phyloP scores from a whole-genome alignment of 176 grass and related monocot species.

The Oryza rufipogon region DNA sequence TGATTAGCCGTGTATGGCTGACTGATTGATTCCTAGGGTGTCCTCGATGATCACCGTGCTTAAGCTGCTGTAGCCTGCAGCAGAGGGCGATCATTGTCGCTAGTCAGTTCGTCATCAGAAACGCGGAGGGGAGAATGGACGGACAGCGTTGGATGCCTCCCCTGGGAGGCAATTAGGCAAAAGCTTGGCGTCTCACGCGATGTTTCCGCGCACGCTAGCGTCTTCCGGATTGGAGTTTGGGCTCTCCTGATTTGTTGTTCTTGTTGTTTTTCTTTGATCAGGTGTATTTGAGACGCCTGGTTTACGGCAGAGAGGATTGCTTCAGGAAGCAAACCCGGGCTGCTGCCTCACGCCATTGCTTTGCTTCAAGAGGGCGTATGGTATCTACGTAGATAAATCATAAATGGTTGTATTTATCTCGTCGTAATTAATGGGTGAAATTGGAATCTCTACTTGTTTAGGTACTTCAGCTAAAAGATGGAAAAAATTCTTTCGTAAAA shows the following conservation, averaged over 20 bases:
- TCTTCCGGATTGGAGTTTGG: neutral
- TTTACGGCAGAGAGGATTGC: neutral
- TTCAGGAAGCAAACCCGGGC: neutral
- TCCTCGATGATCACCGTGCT: no score
- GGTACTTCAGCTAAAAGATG: no score
- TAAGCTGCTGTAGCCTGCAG: neutral
- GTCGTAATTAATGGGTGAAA: no score
- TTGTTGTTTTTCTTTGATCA: neutral
- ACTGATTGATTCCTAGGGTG: no score
- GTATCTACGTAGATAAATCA: no score
- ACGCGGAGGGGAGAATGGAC: neutral
- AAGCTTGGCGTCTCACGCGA: neutral
- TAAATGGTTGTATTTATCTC: no score
- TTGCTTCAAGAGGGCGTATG: no score
- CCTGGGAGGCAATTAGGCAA: neutral
- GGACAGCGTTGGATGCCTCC: neutral
- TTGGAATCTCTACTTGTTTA: no score
- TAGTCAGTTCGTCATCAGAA: neutral
- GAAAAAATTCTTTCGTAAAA: no score
- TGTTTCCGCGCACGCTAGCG: neutral
- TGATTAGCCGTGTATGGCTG: no score
- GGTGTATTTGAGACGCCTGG: neutral
- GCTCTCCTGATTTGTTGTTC: neutral
- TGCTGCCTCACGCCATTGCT: no score
- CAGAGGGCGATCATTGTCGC: neutral